Percentiles rank a stretch among this genome's conserved stretches.
Evolutionary conservation across 2,329 filamentous ascomycete species (phyloP).

Genomic region (Fusarium mundagurra): DNA sequence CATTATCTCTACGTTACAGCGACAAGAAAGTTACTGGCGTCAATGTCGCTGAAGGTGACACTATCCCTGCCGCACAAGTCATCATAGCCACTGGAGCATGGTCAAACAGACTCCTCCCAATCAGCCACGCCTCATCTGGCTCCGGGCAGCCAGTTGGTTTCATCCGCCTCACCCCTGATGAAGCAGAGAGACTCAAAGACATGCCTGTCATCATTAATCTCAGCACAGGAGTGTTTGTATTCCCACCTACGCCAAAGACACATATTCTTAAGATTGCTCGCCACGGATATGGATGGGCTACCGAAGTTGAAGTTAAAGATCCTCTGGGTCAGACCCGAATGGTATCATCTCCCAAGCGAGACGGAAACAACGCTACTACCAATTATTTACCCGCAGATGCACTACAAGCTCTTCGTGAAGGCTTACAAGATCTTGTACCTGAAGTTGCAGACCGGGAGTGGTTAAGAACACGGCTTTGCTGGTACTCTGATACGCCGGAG

Average conservation of each 20-base stretch:
- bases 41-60: constrained; percentile 47
- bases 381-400: constrained; percentile 62
- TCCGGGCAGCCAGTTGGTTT: constrained; percentile 75
- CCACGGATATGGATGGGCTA: constrained; percentile 67
- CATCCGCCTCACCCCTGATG: constrained; percentile 66
- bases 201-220: constrained; percentile 70
- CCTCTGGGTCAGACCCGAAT: constrained; percentile 11
- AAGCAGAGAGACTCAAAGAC: constrained; percentile 61
- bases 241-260: constrained; percentile 59
- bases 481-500: constrained; percentile 73
- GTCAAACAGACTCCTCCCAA: constrained; percentile 64
- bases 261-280: constrained; percentile 68
- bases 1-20: constrained; percentile 33
- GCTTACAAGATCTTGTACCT: constrained; percentile 64
- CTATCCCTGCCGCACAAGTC: constrained; percentile 65
- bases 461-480: constrained; percentile 63
- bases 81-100: constrained; percentile 76
- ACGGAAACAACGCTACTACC: constrained; percentile 51
- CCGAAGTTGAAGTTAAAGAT: constrained; percentile 33
- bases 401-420: constrained; percentile 60
- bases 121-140: constrained; percentile 69
- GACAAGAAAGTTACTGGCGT: constrained; percentile 39
- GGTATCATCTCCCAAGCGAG: constrained; percentile 49
- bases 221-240: constrained; percentile 63
- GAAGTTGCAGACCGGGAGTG: constrained; percentile 62